Base-by-base conservation (phyloP, 352 stramenopile species). In the Globisporangium echinulatum region DNA sequence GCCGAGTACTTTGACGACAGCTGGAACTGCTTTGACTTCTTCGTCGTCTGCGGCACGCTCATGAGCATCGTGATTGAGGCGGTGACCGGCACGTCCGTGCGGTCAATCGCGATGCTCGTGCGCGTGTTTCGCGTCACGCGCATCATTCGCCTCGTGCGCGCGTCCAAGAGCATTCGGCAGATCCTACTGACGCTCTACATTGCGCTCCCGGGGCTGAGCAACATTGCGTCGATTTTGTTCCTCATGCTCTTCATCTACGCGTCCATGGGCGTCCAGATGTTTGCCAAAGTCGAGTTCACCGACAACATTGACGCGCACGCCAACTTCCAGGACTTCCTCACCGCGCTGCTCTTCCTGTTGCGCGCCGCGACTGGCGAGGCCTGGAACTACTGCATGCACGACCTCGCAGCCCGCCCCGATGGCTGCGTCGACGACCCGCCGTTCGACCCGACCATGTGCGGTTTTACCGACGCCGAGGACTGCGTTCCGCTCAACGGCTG, bases 231-330 rank as follows among this genome's bases (percentile, higher is more conserved):
- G 6, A 88, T 98, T 42, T 56, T 98, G 33, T 87, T 97, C 33
- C 68, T 98, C 7, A 85, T 98, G 68, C 71, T 97, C 14, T 98
- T 97, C 72, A 97, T 98, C 58, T 98, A 96, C 64, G 75, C 92
- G 48, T 92, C 94, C 0, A 88, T 96, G 78, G 90, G 90, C 1
- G 85, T 98, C 15, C 87, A 98, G 71, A 75, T 97, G 37, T 98
- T 97, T 64, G 88, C 87, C 17, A 96, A 90, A 36, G 77, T 98
- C 3, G 75, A 75, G 33, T 63, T 94, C 48, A 63, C 49, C 0
- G 66, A 77, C 37, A 88, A 88, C 50, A 78, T 98, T 48, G 83
- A 97, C 61, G 63, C 67, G 10, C 87, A 97, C 54, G 80, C 87
- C 33, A 98, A 98, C 69, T 98, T 98, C 52, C 87, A 96, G 64